phyloP scores from a whole-genome alignment of 345 rosid species.

The Laguncularia racemosa region DNA sequence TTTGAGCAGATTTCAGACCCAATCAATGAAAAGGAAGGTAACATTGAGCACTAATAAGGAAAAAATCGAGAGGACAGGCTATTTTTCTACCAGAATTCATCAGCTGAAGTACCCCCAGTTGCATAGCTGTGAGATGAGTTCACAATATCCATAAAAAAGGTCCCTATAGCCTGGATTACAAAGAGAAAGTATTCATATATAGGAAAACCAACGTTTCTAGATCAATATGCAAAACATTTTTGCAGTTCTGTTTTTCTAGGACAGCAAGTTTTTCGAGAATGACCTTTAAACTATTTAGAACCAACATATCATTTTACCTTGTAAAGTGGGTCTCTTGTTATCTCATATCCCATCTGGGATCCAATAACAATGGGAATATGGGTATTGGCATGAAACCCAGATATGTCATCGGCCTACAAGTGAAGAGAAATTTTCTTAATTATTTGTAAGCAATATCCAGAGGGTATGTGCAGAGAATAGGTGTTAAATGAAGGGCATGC shows the following conservation, averaged over 20 bases:
- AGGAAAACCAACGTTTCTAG: background rate
- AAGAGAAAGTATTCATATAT: background rate
- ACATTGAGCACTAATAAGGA: too few species aligned
- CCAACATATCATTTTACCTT: slow-evolving; percentile 34
- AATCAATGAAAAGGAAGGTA: too few species aligned
- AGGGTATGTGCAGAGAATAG: background rate
- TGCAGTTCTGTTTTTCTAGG: too few species aligned
- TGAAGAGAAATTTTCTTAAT: slow-evolving; percentile 3
- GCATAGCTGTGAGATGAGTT: slow-evolving; percentile 89
- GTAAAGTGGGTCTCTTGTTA: slow-evolving; percentile 82
- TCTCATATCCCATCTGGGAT: slow-evolving; percentile 85
- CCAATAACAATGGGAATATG: slow-evolving; percentile 92
- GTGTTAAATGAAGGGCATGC: too few species aligned
- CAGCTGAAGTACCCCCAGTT: slow-evolving; percentile 82
- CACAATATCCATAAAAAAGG: slow-evolving; percentile 73
- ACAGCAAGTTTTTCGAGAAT: too few species aligned
- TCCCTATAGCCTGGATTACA: slow-evolving; percentile 54
- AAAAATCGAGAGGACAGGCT: too few species aligned
- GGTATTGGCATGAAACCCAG: slow-evolving; percentile 84
- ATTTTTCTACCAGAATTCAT: slow-evolving; percentile 69
- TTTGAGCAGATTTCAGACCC: background rate
- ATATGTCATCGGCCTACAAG: slow-evolving; percentile 76
- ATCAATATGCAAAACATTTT: too few species aligned
- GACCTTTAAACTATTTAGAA: too few species aligned
- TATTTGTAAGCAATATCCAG: background rate